Evolutionary conservation across 176 grass and related monocot species (phyloP).

Genomic region (Aegilops umbellulata): DNA sequence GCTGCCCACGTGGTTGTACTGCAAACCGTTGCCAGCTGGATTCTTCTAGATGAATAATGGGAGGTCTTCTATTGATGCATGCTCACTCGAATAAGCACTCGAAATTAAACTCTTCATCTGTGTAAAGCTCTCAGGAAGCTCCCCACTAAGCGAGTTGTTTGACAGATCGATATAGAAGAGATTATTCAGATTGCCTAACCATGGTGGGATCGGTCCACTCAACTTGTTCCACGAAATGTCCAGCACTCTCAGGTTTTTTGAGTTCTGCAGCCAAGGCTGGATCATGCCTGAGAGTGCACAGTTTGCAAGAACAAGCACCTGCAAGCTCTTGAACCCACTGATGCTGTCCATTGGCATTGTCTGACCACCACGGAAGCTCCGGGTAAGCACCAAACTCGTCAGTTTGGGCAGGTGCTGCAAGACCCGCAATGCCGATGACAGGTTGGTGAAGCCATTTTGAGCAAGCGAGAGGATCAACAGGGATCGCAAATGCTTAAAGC

Average conservation of each 20-base stretch:
- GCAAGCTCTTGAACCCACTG: slow-evolving; percentile 44
- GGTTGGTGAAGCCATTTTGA: slow-evolving; percentile 42
- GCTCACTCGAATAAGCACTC: not conserved
- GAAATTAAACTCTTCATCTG: slow-evolving; percentile 37
- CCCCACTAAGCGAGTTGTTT: slow-evolving; percentile 55
- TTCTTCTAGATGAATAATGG: slow-evolving; percentile 44
- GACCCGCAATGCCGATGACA: slow-evolving; percentile 39
- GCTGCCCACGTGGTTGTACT: slow-evolving; percentile 74
- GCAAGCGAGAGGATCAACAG: slow-evolving; percentile 30
- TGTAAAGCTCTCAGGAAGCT: slow-evolving; percentile 51
- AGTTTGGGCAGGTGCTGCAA: slow-evolving; percentile 57
- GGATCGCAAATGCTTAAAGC: slow-evolving; percentile 48
- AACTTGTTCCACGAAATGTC: slow-evolving; percentile 77
- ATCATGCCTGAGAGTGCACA: slow-evolving; percentile 44
- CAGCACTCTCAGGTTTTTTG: slow-evolving; percentile 35
- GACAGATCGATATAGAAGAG: slow-evolving; percentile 74
- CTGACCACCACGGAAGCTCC: slow-evolving; percentile 42
- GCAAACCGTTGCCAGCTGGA: slow-evolving; percentile 40
- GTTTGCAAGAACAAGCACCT: slow-evolving; percentile 49
- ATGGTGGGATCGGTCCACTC: slow-evolving; percentile 44
- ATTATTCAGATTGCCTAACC: slow-evolving; percentile 43
- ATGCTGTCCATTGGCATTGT: slow-evolving; percentile 32
- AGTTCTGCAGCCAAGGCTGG: slow-evolving; percentile 43
- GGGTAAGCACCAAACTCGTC: slow-evolving; percentile 43
- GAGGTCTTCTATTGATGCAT: slow-evolving; percentile 4